A percentile compares a stretch with the other conserved stretches of the same genome.
phyloP scores from a whole-genome alignment of 1,139 yeast genomes.

The Yamadazyma sp. region DNA sequence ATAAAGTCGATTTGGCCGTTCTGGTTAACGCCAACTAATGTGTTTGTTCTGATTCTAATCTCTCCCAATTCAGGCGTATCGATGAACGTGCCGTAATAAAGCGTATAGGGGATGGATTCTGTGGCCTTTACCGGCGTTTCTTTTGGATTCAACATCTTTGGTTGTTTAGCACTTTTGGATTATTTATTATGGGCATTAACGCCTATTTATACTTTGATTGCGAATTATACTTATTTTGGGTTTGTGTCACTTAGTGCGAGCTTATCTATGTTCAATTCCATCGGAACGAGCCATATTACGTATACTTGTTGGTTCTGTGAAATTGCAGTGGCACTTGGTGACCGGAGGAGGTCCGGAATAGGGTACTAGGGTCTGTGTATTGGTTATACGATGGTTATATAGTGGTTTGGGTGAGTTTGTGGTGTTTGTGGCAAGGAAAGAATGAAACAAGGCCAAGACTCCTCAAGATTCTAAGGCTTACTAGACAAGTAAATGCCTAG shows the following conservation, averaged over 20 bases:
- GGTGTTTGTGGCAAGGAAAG: too few relatives aligned
- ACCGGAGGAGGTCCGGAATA: neutral
- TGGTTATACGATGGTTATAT: neutral
- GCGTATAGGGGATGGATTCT: constrained; percentile 22
- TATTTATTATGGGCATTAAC: too few relatives aligned
- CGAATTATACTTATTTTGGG: neutral
- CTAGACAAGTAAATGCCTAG: too few relatives aligned
- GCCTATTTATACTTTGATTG: constrained; percentile 2
- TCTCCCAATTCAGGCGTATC: constrained; percentile 34
- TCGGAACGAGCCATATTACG: neutral
- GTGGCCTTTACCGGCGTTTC: constrained; percentile 7
- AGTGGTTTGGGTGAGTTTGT: too few relatives aligned
- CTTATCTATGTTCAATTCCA: neutral
- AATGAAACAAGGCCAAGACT: too few relatives aligned
- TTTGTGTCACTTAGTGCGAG: neutral
- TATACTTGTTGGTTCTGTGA: neutral
- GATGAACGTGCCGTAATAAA: constrained; percentile 39
- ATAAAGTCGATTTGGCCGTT: constrained; percentile 35
- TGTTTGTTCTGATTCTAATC: constrained; percentile 27
- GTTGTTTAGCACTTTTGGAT: too few relatives aligned
- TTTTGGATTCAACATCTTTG: too few relatives aligned
- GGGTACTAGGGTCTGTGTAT: neutral
- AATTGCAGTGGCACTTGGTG: neutral
- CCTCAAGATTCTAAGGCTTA: too few relatives aligned
- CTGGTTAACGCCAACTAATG: constrained; percentile 34